phyloP scores from a whole-genome alignment of 2,329 filamentous ascomycete genomes.

The Trichoderma guizhouense region DNA sequence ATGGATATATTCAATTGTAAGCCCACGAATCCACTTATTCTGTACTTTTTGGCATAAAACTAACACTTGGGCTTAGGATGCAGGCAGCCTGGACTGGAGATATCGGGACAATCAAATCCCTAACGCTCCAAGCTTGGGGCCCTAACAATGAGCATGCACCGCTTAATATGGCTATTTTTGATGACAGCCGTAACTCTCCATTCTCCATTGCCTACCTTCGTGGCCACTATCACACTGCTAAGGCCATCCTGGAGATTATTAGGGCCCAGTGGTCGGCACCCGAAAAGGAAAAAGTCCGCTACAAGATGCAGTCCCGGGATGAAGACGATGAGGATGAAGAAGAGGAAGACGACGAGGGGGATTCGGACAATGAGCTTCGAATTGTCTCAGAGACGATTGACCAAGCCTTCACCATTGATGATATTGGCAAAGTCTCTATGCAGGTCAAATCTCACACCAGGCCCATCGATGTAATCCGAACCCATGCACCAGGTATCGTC shows the following conservation, averaged over 20 bases:
- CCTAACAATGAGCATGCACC: slow-evolving; percentile 52
- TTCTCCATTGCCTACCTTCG: slow-evolving; percentile 67
- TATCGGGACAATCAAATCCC: slow-evolving; percentile 58
- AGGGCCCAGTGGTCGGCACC: slow-evolving; percentile 63
- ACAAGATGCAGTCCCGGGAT: slow-evolving; percentile 42
- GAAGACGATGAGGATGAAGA: slow-evolving; percentile 36
- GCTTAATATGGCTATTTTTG: slow-evolving; percentile 60
- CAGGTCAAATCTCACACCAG: slow-evolving; percentile 62
- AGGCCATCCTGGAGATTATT: slow-evolving; percentile 65
- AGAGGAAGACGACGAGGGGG: slow-evolving; percentile 33
- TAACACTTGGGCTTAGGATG: slow-evolving; percentile 44
- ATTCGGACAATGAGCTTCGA: slow-evolving; percentile 39
- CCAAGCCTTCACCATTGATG: slow-evolving; percentile 70
- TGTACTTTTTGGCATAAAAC: not conserved
- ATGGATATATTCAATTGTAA: slow-evolving; percentile 62
- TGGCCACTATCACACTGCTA: slow-evolving; percentile 62
- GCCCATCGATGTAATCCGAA: slow-evolving; percentile 52
- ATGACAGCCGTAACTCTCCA: slow-evolving; percentile 50
- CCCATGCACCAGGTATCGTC: slow-evolving; percentile 34
- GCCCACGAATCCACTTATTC: slow-evolving; percentile 27
- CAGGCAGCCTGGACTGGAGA: slow-evolving; percentile 74
- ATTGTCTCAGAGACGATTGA: slow-evolving; percentile 57
- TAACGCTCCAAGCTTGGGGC: slow-evolving; percentile 61
- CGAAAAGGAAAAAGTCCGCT: slow-evolving; percentile 50
- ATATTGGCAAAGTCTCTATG: slow-evolving; percentile 66